These are phyloP conservation scores for Rubus idaeus DNA, from an alignment of 306 rosid genomes.

Conservation along the genomic window DNA sequence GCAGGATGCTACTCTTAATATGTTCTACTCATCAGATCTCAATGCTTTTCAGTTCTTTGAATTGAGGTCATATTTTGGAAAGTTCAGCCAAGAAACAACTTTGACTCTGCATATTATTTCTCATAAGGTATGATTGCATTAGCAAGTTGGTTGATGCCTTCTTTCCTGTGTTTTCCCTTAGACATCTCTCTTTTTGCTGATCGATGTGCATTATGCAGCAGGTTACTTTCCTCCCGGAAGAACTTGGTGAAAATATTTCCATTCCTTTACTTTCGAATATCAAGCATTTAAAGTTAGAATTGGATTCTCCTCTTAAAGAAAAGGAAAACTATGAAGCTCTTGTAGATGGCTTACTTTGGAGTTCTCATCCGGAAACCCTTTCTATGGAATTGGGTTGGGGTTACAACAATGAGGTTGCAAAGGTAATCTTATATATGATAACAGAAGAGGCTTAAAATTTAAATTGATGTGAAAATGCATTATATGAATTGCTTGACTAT, in stretches of 20 bases:
- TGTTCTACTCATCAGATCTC: background rate
- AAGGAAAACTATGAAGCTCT: background rate
- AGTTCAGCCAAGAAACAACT: background rate
- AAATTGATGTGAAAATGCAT: background rate
- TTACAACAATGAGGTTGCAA: background rate
- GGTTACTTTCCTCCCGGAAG: background rate
- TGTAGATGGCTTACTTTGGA: background rate
- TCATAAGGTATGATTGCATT: background rate
- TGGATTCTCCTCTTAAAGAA: background rate
- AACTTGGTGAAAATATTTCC: background rate
- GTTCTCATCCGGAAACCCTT: background rate
- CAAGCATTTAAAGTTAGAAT: background rate
- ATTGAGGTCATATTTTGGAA: background rate
- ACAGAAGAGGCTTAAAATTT: background rate
- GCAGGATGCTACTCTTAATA: background rate
- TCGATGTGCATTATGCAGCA: background rate
- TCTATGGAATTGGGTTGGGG: background rate
- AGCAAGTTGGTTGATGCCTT: background rate
- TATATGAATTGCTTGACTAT: too few relatives aligned
- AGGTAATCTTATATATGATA: background rate
- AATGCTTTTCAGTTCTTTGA: background rate
- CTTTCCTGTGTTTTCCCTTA: background rate
- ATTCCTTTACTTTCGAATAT: background rate
- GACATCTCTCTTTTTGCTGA: background rate
- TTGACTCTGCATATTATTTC: background rate